phyloP scores from a whole-genome alignment of 768 basidiomycete species.

The Mycena capillaripes region DNA sequence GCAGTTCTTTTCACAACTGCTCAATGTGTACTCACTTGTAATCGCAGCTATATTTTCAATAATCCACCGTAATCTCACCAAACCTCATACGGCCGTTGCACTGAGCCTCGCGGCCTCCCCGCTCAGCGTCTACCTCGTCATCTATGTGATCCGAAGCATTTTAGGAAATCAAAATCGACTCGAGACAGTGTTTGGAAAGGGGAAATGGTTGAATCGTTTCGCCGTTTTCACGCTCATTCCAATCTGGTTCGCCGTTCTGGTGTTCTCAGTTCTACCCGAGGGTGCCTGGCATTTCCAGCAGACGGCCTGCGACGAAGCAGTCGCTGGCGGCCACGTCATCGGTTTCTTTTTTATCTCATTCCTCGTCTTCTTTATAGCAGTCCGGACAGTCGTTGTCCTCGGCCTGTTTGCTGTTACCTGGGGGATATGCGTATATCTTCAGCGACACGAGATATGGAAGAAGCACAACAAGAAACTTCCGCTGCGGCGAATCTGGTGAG shows the following conservation, averaged over 20 bases:
- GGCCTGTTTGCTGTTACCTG: neutral
- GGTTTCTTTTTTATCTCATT: slow-evolving; percentile 24
- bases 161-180: slow-evolving; percentile 16
- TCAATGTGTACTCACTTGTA: slow-evolving; percentile 34
- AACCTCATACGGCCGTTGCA: slow-evolving; percentile 23
- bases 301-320: slow-evolving; percentile 20
- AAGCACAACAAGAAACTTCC: slow-evolving; percentile 1
- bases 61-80: slow-evolving; percentile 24
- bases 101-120: slow-evolving; percentile 27
- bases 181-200: slow-evolving; percentile 22
- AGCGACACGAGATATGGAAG: slow-evolving; percentile 8
- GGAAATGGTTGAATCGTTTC: slow-evolving; percentile 16
- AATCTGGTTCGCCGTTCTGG: slow-evolving; percentile 25
- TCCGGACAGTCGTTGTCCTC: neutral
- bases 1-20: slow-evolving; percentile 30
- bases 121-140: slow-evolving; percentile 29
- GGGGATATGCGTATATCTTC: neutral
- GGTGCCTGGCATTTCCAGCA: slow-evolving; percentile 29
- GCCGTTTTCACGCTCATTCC: slow-evolving; percentile 16
- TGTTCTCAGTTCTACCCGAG: slow-evolving; percentile 13
- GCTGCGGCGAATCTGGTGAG: slow-evolving; percentile 9
- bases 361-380: slow-evolving; percentile 3
- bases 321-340: neutral
- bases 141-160: slow-evolving; percentile 27
- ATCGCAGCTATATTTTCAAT: slow-evolving; percentile 30